phyloP scores from a whole-genome alignment of 2,329 filamentous ascomycete genomes.

The Lasiodiplodia theobromae region DNA sequence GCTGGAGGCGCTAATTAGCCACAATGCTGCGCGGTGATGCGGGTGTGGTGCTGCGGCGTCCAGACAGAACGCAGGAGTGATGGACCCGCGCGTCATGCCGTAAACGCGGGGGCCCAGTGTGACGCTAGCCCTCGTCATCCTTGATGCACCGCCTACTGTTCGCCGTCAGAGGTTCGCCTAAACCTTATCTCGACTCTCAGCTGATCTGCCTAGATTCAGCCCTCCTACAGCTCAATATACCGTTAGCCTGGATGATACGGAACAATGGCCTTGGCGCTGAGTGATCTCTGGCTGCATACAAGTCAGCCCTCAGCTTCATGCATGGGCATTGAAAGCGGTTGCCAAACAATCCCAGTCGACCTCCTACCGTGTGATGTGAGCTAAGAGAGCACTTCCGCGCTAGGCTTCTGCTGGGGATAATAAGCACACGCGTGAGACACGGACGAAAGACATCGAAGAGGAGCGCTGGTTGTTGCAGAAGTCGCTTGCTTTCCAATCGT shows the following conservation, averaged over 20 bases:
- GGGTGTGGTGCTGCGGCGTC: constrained; percentile 14
- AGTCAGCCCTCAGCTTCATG: background rate
- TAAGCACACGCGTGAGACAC: background rate
- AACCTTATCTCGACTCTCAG: constrained; percentile 25
- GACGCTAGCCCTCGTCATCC: constrained; percentile 13
- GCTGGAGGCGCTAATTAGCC: background rate
- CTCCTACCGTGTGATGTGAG: background rate
- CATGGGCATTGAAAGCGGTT: background rate
- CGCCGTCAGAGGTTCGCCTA: constrained; percentile 4
- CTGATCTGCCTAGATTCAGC: constrained; percentile 21
- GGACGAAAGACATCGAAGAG: background rate
- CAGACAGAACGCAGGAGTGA: constrained; percentile 3
- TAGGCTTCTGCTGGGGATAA: background rate
- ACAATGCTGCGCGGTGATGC: constrained; percentile 15
- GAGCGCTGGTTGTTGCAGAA: constrained; percentile 9
- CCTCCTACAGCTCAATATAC: background rate
- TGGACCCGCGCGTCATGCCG: constrained; percentile 8
- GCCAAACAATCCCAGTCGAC: background rate
- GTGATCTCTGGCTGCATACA: background rate
- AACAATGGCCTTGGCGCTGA: background rate
- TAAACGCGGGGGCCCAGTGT: background rate
- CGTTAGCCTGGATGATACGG: background rate
- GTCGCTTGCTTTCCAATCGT: constrained; percentile 15
- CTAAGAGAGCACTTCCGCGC: background rate
- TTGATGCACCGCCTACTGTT: background rate